Evolutionary conservation across 371 early-diverging fungal species (phyloP).

Genomic region (Apophysomyces sp.): DNA sequence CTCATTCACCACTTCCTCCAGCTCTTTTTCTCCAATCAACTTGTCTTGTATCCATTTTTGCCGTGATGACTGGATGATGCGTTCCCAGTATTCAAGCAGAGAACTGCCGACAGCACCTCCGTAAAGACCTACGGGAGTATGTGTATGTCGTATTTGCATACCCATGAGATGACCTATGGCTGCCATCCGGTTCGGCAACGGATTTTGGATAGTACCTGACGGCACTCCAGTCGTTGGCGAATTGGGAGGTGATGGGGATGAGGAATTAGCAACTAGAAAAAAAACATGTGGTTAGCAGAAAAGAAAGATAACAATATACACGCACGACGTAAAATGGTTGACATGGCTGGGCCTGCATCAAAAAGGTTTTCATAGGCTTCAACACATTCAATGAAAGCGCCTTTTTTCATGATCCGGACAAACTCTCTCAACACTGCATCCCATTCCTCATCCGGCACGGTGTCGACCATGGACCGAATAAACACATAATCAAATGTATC

Average conservation of each 20-base stretch:
- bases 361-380: conserved; percentile 43
- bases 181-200: conserved; percentile 44
- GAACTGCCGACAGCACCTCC: conserved; percentile 36
- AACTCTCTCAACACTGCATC: conserved; percentile 37
- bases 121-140: conserved; percentile 41
- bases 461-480: conserved; percentile 41
- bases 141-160: conserved; percentile 44
- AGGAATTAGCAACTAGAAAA: not conserved
- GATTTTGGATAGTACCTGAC: conserved; percentile 17
- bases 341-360: conserved; percentile 44
- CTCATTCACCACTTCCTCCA: conserved; percentile 24
- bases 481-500: conserved; percentile 43
- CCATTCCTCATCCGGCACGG: conserved; percentile 39
- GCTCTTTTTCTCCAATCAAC: conserved; percentile 33
- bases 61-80: conserved; percentile 22
- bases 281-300: not conserved
- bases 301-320: not conserved
- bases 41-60: conserved; percentile 37
- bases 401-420: conserved; percentile 44
- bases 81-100: conserved; percentile 43
- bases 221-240: not conserved
- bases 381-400: conserved; percentile 45
- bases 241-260: not conserved
- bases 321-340: conserved; percentile 31
- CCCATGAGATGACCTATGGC: conserved; percentile 28